phyloP scores from a whole-genome alignment of 495 filamentous ascomycete genomes.

The Podospora conica region DNA sequence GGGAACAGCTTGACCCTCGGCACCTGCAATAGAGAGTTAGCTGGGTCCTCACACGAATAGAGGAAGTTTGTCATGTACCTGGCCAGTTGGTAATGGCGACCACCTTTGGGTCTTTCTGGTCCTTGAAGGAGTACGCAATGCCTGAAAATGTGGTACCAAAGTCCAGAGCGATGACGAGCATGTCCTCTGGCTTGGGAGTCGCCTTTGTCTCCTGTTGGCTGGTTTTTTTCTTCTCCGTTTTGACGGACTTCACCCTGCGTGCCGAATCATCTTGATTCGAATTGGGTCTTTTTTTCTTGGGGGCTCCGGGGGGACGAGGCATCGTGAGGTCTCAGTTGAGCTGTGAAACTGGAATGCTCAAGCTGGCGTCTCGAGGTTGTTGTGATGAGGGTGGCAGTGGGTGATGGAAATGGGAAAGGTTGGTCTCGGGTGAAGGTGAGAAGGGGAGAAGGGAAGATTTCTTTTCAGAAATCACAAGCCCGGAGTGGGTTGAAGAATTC shows the following conservation, averaged over 20 bases:
- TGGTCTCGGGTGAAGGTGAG: too few relatives aligned
- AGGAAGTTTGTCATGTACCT: neutral
- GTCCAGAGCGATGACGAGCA: slow-evolving; percentile 4
- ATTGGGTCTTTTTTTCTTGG: neutral
- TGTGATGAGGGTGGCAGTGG: neutral
- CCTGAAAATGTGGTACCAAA: slow-evolving; percentile 8
- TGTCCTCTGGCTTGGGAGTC: neutral
- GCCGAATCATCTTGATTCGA: neutral
- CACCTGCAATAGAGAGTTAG: neutral
- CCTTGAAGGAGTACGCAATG: neutral
- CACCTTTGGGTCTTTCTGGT: neutral
- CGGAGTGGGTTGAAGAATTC: too few relatives aligned
- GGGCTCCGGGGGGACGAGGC: neutral
- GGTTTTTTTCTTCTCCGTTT: too few relatives aligned
- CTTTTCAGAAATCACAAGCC: too few relatives aligned
- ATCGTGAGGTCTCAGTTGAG: neutral
- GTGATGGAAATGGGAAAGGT: too few relatives aligned
- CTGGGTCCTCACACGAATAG: neutral
- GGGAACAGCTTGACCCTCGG: neutral
- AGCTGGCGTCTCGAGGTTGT: neutral
- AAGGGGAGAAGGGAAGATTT: too few relatives aligned
- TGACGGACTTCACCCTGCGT: too few relatives aligned
- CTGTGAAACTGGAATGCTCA: neutral
- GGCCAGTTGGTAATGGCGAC: neutral
- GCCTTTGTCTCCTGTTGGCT: neutral